Percentiles rank a stretch among this genome's conserved stretches.
Evolutionary conservation across 805 yeast species (phyloP).

Genomic region (Yarrowia deformans): DNA sequence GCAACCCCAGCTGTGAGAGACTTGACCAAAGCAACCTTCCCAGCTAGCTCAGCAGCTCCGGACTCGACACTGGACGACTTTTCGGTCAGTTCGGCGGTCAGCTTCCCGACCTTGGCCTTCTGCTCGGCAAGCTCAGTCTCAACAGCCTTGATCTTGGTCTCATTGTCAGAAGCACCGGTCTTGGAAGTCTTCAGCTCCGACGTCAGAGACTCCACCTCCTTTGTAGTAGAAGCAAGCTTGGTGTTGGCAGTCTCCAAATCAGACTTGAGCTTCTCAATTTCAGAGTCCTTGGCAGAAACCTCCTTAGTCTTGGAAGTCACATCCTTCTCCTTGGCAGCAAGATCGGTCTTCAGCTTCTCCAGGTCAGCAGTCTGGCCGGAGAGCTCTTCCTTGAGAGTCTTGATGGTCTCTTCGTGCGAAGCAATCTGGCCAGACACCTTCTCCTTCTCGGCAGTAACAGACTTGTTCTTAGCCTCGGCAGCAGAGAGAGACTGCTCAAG

Average conservation of each 20-base stretch:
- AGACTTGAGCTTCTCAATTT: slow-evolving; percentile 53
- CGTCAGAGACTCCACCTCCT: slow-evolving; percentile 33
- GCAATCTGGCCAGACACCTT: slow-evolving; percentile 19
- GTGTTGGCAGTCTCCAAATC: slow-evolving; percentile 40
- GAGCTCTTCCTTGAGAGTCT: slow-evolving; percentile 5
- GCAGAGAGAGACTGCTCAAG: slow-evolving; percentile 13
- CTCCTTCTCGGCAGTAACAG: slow-evolving; percentile 20
- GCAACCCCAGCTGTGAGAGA: background rate
- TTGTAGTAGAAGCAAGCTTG: slow-evolving; percentile 27
- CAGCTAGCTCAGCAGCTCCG: slow-evolving; percentile 16
- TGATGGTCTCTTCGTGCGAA: slow-evolving; percentile 10
- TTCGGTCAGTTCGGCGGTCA: slow-evolving; percentile 4
- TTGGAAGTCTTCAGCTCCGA: slow-evolving; percentile 21
- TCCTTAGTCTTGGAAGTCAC: slow-evolving; percentile 26
- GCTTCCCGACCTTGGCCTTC: slow-evolving; percentile 15
- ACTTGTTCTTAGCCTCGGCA: slow-evolving; percentile 7
- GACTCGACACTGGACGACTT: slow-evolving; percentile 12
- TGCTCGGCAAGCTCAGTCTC: slow-evolving; percentile 37
- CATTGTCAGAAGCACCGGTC: slow-evolving; percentile 39
- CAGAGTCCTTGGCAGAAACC: slow-evolving; percentile 52
- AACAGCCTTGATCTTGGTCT: slow-evolving; percentile 33
- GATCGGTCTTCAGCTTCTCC: background rate
- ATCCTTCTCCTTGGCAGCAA: slow-evolving; percentile 10
- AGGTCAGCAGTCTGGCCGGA: background rate
- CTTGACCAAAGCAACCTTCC: slow-evolving; percentile 5